A percentile compares a stretch with the other conserved stretches of the same genome.
Evolutionary conservation across 495 filamentous ascomycete species (phyloP).

Genomic region (Penicillium chermesinum): DNA sequence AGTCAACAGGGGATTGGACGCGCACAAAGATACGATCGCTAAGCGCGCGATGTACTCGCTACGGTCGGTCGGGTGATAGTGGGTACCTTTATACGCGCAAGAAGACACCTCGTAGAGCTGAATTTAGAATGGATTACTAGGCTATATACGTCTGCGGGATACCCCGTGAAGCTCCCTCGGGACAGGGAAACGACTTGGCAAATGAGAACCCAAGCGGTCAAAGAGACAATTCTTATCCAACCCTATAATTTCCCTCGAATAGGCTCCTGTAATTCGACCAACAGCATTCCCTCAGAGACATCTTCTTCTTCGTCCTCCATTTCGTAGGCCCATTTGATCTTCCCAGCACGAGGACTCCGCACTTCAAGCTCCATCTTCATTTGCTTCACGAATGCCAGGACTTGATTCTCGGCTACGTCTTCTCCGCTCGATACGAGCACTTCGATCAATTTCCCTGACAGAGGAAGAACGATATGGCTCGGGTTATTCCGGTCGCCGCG

Average conservation of each 20-base stretch:
- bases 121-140: too few relatives aligned
- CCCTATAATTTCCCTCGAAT: conserved; percentile 27
- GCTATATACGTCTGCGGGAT: too few relatives aligned
- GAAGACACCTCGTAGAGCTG: too few relatives aligned
- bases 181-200: too few relatives aligned
- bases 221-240: conserved; percentile 1
- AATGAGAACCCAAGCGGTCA: background rate
- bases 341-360: conserved; percentile 43
- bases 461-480: conserved; percentile 52
- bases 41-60: too few relatives aligned
- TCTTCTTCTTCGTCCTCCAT: conserved; percentile 55
- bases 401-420: conserved; percentile 45
- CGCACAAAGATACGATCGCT: too few relatives aligned
- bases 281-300: conserved; percentile 52
- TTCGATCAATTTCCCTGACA: conserved; percentile 56
- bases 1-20: too few relatives aligned
- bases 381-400: conserved; percentile 58
- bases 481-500: conserved; percentile 48
- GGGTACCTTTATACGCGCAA: too few relatives aligned
- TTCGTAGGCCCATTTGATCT: conserved; percentile 50
- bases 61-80: too few relatives aligned
- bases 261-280: conserved; percentile 39
- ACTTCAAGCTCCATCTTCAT: conserved; percentile 68
- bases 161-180: too few relatives aligned
- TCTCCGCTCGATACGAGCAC: conserved; percentile 52